Conservation (phyloP, 805 yeast genomes). For the Ogataea thermomethanolica region DNA sequence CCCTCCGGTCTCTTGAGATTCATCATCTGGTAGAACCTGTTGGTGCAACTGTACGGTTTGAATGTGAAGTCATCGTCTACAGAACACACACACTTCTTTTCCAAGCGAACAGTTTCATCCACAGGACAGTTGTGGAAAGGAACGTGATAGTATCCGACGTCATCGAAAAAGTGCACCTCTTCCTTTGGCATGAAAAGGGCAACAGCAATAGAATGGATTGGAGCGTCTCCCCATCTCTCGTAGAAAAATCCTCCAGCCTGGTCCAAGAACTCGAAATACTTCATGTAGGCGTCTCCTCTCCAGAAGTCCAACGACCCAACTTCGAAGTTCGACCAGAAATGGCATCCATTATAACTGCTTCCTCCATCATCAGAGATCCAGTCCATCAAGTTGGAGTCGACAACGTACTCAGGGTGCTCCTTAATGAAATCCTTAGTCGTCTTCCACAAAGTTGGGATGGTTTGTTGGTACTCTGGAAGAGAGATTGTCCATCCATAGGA, state of each 20-base stretch:
- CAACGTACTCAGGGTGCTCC: slow-evolving; percentile 56
- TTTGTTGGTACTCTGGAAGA: slow-evolving; percentile 66
- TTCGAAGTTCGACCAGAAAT: slow-evolving; percentile 91
- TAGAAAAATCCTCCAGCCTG: slow-evolving; percentile 87
- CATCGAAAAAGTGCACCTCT: slow-evolving; percentile 75
- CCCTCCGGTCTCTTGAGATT: slow-evolving; percentile 60
- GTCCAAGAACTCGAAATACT: slow-evolving; percentile 73
- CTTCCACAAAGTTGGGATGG: slow-evolving; percentile 76
- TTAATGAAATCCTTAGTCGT: slow-evolving; percentile 59
- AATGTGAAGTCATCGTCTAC: slow-evolving; percentile 73
- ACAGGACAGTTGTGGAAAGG: slow-evolving; percentile 83
- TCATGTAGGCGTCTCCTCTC: slow-evolving; percentile 66
- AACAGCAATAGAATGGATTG: slow-evolving; percentile 86
- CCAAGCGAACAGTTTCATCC: slow-evolving; percentile 51
- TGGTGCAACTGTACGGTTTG: slow-evolving; percentile 69
- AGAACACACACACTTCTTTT: slow-evolving; percentile 69
- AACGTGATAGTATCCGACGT: slow-evolving; percentile 79
- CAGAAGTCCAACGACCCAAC: slow-evolving; percentile 71
- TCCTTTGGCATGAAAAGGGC: slow-evolving; percentile 68
- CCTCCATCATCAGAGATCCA: slow-evolving; percentile 73
- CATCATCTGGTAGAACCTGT: slow-evolving; percentile 54
- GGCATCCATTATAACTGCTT: slow-evolving; percentile 71
- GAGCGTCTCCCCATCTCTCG: slow-evolving; percentile 95
- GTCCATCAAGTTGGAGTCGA: slow-evolving; percentile 59
- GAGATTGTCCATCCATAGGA: slow-evolving; percentile 77